Percentiles rank a stretch among this genome's conserved stretches.
Conservation (phyloP, 2,329 filamentous ascomycete species). For the Domatiomyces globalis region DNA sequence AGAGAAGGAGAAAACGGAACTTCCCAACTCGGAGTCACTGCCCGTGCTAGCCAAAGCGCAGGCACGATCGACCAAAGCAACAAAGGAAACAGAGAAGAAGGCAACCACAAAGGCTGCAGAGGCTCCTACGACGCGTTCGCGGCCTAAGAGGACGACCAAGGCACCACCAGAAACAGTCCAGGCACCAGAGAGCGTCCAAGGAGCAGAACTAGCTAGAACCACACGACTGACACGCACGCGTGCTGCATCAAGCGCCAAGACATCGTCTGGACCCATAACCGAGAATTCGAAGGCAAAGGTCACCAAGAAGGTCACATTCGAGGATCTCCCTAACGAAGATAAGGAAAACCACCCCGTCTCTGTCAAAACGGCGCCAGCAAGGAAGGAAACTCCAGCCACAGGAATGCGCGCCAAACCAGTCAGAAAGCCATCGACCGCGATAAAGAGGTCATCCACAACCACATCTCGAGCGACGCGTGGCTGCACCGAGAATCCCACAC, state of each 20-base stretch:
- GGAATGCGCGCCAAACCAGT: slow-evolving; percentile 34
- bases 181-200: neutral
- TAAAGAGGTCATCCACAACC: slow-evolving; percentile 24
- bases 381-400: slow-evolving; percentile 19
- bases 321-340: slow-evolving; percentile 28
- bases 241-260: slow-evolving; percentile 6
- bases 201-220: slow-evolving; percentile 2
- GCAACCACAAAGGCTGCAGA: slow-evolving; percentile 2
- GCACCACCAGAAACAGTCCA: slow-evolving; percentile 5
- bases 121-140: slow-evolving; percentile 17
- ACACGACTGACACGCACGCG: slow-evolving; percentile 13
- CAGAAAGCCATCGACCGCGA: slow-evolving; percentile 26
- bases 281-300: slow-evolving; percentile 19
- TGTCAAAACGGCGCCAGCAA: slow-evolving; percentile 18
- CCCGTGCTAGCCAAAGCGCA: slow-evolving; percentile 7
- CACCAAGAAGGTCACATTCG: slow-evolving; percentile 36
- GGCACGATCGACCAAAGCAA: slow-evolving; percentile 3
- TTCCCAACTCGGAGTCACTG: slow-evolving; percentile 1
- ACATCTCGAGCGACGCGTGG: slow-evolving; percentile 19
- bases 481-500: neutral
- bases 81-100: slow-evolving; percentile 3
- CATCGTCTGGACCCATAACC: neutral
- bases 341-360: slow-evolving; percentile 26
- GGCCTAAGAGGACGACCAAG: slow-evolving; percentile 17
- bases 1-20: slow-evolving; percentile 3